Percentiles rank a stretch among this genome's conserved stretches.
Conservation (phyloP, 1,284 basidiomycete genomes). For the Rhodotorula sp. region DNA sequence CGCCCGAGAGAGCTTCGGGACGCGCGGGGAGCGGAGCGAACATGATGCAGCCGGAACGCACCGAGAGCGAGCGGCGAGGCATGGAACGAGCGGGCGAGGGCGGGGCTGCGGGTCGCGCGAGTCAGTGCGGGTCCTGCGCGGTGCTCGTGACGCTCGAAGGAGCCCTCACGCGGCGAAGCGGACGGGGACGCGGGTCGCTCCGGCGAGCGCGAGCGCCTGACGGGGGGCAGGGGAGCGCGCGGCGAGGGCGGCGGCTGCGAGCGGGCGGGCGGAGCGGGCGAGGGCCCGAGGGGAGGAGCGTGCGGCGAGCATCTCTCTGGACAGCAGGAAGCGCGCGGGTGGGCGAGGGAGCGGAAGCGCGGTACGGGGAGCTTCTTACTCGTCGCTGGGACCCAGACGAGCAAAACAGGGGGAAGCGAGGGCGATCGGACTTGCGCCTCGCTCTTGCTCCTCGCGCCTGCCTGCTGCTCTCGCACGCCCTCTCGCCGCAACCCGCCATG, state of each 20-base stretch:
- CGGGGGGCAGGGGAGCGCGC: background rate
- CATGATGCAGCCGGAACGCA: constrained; percentile 6
- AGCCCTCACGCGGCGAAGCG: constrained; percentile 5
- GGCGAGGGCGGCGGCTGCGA: constrained; percentile 9
- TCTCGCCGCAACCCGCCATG: background rate
- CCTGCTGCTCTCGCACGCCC: background rate
- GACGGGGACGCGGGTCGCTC: constrained; percentile 14
- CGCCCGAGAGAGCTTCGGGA: background rate
- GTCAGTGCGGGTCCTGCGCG: background rate
- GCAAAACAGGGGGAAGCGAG: background rate
- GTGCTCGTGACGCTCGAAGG: no score
- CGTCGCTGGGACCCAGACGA: no score
- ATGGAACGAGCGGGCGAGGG: constrained; percentile 33
- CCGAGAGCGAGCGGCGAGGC: constrained; percentile 28
- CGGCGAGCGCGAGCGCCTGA: constrained; percentile 5
- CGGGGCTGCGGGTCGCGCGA: constrained; percentile 1
- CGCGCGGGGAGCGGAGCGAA: background rate
- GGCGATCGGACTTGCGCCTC: background rate
- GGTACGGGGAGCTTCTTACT: no score
- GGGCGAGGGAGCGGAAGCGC: no score
- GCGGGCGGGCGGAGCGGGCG: constrained; percentile 1
- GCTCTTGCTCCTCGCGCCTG: background rate
- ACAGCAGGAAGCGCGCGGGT: background rate
- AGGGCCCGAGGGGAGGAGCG: constrained; percentile 12
- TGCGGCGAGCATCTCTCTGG: constrained; percentile 14